These are phyloP conservation scores for Brachypodium distachyon DNA, from an alignment of 202 grass and related monocot species.

Conservation along the genomic window DNA sequence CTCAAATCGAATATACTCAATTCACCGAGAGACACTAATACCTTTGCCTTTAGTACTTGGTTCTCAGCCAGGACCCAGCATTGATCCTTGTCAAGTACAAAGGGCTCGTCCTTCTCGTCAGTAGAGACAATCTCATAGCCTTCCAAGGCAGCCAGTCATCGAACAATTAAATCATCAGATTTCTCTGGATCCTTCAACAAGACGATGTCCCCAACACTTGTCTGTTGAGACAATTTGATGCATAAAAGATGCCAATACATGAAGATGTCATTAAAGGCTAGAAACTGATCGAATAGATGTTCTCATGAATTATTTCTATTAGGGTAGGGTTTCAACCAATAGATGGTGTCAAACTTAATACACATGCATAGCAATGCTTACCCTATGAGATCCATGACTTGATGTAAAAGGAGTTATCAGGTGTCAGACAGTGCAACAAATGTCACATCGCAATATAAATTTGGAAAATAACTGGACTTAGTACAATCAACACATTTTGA, in stretches of 20 bases:
- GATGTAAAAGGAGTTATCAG: neutral
- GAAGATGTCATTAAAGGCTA: neutral
- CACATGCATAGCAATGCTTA: neutral
- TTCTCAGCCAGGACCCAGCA: constrained; percentile 96
- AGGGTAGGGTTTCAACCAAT: neutral
- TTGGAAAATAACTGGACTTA: neutral
- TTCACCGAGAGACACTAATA: constrained; percentile 6
- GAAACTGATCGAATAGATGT: neutral
- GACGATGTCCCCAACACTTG: constrained; percentile 81
- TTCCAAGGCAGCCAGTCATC: constrained; percentile 74
- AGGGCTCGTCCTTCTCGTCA: constrained; percentile 81
- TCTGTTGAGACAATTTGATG: constrained; percentile 38
- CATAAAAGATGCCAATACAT: neutral
- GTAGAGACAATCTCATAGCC: constrained; percentile 85
- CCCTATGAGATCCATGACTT: neutral
- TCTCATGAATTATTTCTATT: neutral
- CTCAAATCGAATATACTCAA: neutral
- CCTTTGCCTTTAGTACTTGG: constrained; percentile 69
- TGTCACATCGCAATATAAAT: neutral
- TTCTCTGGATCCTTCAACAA: constrained; percentile 88
- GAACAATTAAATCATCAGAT: constrained; percentile 56
- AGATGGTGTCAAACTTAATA: neutral
- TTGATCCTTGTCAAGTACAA: constrained; percentile 80
- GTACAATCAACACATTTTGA: neutral
- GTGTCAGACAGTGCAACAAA: neutral